Conservation (phyloP, 331 rosid species). For the Erythrophleum ivorense region DNA sequence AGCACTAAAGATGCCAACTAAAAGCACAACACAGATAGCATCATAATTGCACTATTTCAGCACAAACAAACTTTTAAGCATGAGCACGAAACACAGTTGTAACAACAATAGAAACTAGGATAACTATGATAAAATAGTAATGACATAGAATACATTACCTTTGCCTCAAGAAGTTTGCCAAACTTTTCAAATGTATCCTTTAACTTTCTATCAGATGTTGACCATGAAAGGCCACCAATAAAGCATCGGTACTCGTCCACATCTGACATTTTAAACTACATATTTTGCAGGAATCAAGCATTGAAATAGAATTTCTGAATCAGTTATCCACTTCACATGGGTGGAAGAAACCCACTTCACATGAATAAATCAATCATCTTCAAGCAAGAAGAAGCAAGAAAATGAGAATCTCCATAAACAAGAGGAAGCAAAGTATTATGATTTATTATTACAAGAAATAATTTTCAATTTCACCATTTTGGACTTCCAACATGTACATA, state of each 20-base stretch:
- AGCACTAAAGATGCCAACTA: slow-evolving; percentile 18
- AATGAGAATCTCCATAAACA: slow-evolving; percentile 11
- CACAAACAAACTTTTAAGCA: slow-evolving; percentile 17
- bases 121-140: background rate
- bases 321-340: slow-evolving; percentile 9
- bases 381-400: slow-evolving; percentile 12
- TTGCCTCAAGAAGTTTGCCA: slow-evolving; percentile 95
- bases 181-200: slow-evolving; percentile 87
- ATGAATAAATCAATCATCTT: slow-evolving; percentile 23
- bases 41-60: background rate
- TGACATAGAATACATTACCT: slow-evolving; percentile 57
- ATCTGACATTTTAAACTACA: slow-evolving; percentile 82
- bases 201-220: slow-evolving; percentile 86
- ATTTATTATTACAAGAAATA: background rate
- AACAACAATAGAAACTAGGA: background rate
- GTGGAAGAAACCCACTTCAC: slow-evolving; percentile 32
- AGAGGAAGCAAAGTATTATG: slow-evolving; percentile 4
- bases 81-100: slow-evolving; percentile 9
- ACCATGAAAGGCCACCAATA: slow-evolving; percentile 98
- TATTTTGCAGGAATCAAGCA: slow-evolving; percentile 23
- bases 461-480: background rate
- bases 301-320: slow-evolving; percentile 7
- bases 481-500: background rate
- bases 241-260: slow-evolving; percentile 91
- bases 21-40: background rate